Evolutionary conservation across 768 basidiomycete species (phyloP).

Genomic region (Termitomyces sp.): DNA sequence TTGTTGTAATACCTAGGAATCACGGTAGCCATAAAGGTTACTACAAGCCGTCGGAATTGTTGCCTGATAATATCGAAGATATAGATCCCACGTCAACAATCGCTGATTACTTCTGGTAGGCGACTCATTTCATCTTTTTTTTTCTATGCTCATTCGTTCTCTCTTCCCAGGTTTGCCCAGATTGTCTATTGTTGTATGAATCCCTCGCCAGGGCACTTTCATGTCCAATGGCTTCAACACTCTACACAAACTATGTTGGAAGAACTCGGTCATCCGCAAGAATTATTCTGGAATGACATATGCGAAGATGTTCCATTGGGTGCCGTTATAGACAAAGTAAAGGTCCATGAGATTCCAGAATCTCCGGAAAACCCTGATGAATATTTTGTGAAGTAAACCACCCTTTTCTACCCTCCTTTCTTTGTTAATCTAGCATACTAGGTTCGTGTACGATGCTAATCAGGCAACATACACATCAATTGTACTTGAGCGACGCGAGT

Average conservation of each 20-base stretch:
- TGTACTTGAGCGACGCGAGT: conserved; percentile 20
- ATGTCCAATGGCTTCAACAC: conserved; percentile 76
- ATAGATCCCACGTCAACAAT: conserved; percentile 35
- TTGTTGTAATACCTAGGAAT: conserved; percentile 42
- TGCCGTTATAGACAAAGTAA: conserved; percentile 43
- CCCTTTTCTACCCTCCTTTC: background rate
- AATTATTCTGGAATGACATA: conserved; percentile 55
- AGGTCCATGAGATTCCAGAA: conserved; percentile 29
- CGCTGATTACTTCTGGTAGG: conserved; percentile 62
- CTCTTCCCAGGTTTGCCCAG: conserved; percentile 54
- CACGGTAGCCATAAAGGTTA: conserved; percentile 18
- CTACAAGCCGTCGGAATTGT: conserved; percentile 20
- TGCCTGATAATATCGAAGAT: conserved; percentile 28
- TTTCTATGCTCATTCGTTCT: background rate
- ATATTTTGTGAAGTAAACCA: conserved; percentile 55
- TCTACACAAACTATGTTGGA: conserved; percentile 54
- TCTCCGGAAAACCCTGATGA: conserved; percentile 27
- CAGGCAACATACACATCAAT: conserved; percentile 43
- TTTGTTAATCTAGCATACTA: conserved; percentile 17
- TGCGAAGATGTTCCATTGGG: conserved; percentile 41
- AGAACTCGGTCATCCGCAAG: conserved; percentile 56
- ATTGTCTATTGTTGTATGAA: conserved; percentile 47
- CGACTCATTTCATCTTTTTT: background rate
- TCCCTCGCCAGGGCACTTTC: conserved; percentile 34
- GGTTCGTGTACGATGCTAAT: conserved; percentile 44